These are phyloP conservation scores for Boletus smithii DNA, from an alignment of 1,284 basidiomycete species.

Conservation along the genomic window DNA sequence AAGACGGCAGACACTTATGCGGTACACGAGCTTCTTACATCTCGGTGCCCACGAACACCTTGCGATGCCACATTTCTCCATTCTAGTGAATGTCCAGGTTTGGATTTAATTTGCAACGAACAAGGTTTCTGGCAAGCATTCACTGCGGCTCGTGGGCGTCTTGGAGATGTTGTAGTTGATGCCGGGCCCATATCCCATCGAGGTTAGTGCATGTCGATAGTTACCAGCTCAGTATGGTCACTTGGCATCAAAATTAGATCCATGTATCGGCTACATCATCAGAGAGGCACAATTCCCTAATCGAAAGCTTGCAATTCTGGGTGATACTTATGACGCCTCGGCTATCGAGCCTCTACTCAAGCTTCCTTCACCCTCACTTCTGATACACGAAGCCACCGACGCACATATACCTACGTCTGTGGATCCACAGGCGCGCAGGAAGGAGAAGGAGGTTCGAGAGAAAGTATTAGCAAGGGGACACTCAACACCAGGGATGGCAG, in stretches of 20 bases:
- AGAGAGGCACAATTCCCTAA: constrained; percentile 52
- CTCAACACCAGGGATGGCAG: constrained; percentile 81
- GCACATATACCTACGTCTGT: constrained; percentile 62
- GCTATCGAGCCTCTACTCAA: constrained; percentile 54
- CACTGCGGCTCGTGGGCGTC: constrained; percentile 33
- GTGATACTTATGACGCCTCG: constrained; percentile 68
- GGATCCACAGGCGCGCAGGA: constrained; percentile 47
- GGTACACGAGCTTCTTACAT: constrained; percentile 77
- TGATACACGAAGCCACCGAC: constrained; percentile 85
- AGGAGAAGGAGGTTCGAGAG: constrained; percentile 47
- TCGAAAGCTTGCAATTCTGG: constrained; percentile 52
- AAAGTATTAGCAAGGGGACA: constrained; percentile 72
- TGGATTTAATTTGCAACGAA: constrained; percentile 56
- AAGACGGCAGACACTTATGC: constrained; percentile 65
- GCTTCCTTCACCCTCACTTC: constrained; percentile 47
- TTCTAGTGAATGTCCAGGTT: constrained; percentile 64
- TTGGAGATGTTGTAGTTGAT: constrained; percentile 56
- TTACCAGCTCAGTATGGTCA: no score
- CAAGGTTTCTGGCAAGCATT: constrained; percentile 75
- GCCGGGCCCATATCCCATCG: constrained; percentile 82
- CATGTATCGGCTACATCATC: constrained; percentile 81
- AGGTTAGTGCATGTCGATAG: constrained; percentile 54
- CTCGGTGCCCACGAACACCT: constrained; percentile 46
- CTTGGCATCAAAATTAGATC: constrained; percentile 47
- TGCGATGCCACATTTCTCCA: constrained; percentile 56